phyloP scores from a whole-genome alignment of 495 filamentous ascomycete species.

The Aspergillus asperescens region DNA sequence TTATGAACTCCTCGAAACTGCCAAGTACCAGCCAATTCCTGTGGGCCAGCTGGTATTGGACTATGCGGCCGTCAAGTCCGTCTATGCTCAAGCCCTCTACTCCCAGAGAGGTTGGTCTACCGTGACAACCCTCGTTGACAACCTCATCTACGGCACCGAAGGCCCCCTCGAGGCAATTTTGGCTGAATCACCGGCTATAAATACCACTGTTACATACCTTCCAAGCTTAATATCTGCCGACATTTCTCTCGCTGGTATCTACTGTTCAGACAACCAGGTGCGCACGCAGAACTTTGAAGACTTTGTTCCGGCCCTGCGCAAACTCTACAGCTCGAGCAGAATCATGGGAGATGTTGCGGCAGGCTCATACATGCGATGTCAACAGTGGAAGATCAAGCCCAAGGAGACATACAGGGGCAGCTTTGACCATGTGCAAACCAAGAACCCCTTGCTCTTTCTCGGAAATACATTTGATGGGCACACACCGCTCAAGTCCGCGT shows the following conservation, averaged over 20 bases:
- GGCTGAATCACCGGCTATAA: background rate
- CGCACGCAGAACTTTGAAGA: background rate
- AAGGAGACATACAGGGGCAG: conserved; percentile 38
- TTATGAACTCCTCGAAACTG: background rate
- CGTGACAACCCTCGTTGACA: background rate
- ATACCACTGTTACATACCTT: background rate
- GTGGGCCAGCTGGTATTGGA: conserved; percentile 1
- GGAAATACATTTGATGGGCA: conserved; percentile 38
- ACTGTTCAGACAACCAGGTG: conserved; percentile 9
- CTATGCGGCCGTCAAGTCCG: background rate
- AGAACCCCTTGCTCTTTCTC: conserved; percentile 40
- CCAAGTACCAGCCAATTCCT: background rate
- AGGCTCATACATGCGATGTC: conserved; percentile 3
- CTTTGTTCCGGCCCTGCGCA: background rate
- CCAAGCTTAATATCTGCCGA: background rate
- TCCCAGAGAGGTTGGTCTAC: background rate
- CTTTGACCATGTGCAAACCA: conserved; percentile 37
- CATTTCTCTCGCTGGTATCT: conserved; percentile 1
- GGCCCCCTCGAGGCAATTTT: background rate
- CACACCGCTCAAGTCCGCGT: conserved; percentile 41
- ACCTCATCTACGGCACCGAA: background rate
- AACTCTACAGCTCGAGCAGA: background rate
- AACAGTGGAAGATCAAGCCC: conserved; percentile 38
- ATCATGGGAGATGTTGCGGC: background rate
- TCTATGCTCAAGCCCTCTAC: background rate